These are phyloP conservation scores for Microascus cirrosus DNA, from an alignment of 2,329 filamentous ascomycete genomes.

Conservation along the genomic window DNA sequence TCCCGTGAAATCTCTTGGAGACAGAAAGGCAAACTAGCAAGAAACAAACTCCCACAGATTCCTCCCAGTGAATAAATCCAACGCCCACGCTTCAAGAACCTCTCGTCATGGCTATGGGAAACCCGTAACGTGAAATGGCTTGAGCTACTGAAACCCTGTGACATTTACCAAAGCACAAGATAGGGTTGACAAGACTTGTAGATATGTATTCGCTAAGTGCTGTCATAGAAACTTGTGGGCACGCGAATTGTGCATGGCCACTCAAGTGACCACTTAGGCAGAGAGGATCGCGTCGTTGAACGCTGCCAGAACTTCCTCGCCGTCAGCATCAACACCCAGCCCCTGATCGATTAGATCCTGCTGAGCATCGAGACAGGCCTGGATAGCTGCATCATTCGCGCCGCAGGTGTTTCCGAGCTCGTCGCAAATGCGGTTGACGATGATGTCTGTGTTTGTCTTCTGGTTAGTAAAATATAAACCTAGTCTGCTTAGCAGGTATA, in stretches of 20 bases:
- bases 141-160: too few relatives aligned
- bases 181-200: too few relatives aligned
- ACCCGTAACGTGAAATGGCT: too few relatives aligned
- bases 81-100: too few relatives aligned
- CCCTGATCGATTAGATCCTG: constrained; percentile 15
- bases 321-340: constrained; percentile 5
- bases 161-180: too few relatives aligned
- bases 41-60: neutral
- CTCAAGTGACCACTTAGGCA: neutral
- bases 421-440: constrained; percentile 62
- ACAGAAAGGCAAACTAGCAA: neutral
- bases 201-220: too few relatives aligned
- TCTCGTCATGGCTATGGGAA: too few relatives aligned
- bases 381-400: constrained; percentile 47
- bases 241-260: neutral
- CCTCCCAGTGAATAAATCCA: neutral
- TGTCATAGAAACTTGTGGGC: neutral
- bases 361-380: constrained; percentile 40
- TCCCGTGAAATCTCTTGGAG: too few relatives aligned
- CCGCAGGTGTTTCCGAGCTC: constrained; percentile 56
- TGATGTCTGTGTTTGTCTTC: constrained; percentile 38
- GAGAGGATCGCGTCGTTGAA: constrained; percentile 8
- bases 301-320: constrained; percentile 6
- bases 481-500: neutral
- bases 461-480: neutral